phyloP scores from a whole-genome alignment of 2,329 filamentous ascomycete species.

The Rhynchosporium agropyri region DNA sequence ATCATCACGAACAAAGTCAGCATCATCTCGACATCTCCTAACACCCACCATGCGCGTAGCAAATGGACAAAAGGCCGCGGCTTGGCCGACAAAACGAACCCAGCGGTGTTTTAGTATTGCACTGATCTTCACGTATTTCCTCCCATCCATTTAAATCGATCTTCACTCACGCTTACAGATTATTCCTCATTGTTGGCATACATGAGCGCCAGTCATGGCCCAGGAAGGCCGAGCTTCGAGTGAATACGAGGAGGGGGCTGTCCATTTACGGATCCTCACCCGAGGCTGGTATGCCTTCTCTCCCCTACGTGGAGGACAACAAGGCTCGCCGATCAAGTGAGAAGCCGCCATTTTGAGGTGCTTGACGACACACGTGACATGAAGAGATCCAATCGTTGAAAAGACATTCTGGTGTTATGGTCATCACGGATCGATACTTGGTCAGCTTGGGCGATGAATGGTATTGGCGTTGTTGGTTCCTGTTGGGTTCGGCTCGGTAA shows the following conservation, averaged over 20 bases:
- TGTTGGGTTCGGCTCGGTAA: background rate
- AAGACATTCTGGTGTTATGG: background rate
- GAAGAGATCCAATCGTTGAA: background rate
- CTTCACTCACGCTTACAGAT: slow-evolving; percentile 22
- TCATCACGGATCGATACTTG: background rate
- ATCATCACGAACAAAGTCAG: background rate
- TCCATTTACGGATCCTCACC: slow-evolving; percentile 29
- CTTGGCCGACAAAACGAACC: slow-evolving; percentile 25
- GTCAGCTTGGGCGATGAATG: background rate
- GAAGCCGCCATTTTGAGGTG: slow-evolving; percentile 24
- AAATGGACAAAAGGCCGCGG: slow-evolving; percentile 22
- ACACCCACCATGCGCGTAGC: slow-evolving; percentile 23
- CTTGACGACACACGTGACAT: slow-evolving; percentile 12
- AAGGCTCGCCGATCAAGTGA: slow-evolving; percentile 23
- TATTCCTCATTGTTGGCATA: slow-evolving; percentile 26
- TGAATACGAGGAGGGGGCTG: slow-evolving; percentile 17
- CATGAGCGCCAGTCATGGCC: slow-evolving; percentile 18
- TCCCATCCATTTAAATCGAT: background rate
- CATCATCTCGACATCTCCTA: background rate
- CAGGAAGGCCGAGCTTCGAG: slow-evolving; percentile 15
- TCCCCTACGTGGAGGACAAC: slow-evolving; percentile 31
- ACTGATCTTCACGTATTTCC: slow-evolving; percentile 32
- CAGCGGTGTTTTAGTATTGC: slow-evolving; percentile 31
- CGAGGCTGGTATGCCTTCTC: slow-evolving; percentile 26
- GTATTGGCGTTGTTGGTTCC: background rate